Evolutionary conservation across 2,329 filamentous ascomycete genomes (phyloP).

Genomic region (Taxawa tesnikishii): DNA sequence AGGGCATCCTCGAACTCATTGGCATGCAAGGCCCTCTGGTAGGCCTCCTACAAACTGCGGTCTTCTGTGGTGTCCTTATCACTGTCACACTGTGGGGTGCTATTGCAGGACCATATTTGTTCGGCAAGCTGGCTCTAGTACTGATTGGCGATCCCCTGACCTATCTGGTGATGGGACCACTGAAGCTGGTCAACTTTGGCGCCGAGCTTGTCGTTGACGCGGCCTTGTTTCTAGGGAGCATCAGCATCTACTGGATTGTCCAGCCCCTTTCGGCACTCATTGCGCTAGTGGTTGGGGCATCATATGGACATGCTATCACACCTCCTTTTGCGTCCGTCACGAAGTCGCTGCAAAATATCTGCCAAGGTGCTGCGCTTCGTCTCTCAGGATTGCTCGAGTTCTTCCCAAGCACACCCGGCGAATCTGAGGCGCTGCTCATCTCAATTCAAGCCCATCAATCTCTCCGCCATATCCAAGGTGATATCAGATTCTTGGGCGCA

Average conservation of each 20-base stretch:
- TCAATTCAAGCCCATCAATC: conserved; percentile 9
- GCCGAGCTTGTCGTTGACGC: conserved; percentile 74
- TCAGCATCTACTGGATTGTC: conserved; percentile 1
- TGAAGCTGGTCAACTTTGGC: conserved; percentile 58
- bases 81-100: conserved; percentile 75
- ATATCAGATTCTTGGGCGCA: neutral
- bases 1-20: conserved; percentile 90
- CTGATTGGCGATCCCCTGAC: conserved; percentile 64
- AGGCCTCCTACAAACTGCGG: conserved; percentile 83
- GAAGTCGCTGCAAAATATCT: neutral
- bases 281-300: neutral
- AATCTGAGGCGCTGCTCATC: conserved; percentile 4
- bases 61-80: conserved; percentile 87
- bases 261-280: conserved; percentile 2
- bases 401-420: neutral
- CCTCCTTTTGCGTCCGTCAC: neutral
- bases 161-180: conserved; percentile 53
- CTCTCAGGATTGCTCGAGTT: conserved; percentile 1
- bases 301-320: neutral
- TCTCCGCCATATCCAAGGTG: conserved; percentile 4
- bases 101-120: conserved; percentile 83
- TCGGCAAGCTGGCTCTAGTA: conserved; percentile 74
- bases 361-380: conserved; percentile 1
- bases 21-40: conserved; percentile 90
- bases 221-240: conserved; percentile 45